These are phyloP conservation scores for Coniochaeta prunicola DNA, from an alignment of 2,329 filamentous ascomycete genomes.

Conservation along the genomic window DNA sequence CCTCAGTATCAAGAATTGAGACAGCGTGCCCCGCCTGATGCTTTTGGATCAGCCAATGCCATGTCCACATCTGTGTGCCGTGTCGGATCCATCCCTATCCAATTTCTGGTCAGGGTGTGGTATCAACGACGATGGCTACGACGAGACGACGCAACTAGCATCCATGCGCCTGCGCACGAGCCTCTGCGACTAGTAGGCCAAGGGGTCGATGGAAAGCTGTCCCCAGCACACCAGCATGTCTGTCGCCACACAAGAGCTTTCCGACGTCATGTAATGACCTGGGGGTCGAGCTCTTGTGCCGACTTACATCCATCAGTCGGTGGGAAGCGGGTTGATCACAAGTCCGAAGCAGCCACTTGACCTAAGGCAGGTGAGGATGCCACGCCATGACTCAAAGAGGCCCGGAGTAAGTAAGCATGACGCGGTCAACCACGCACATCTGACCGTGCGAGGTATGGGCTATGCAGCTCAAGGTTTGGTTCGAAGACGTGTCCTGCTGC, in stretches of 20 bases:
- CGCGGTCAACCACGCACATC: neutral
- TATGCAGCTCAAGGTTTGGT: neutral
- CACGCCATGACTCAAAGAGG: neutral
- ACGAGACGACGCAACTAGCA: neutral
- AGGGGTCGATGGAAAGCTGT: neutral
- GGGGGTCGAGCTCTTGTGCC: neutral
- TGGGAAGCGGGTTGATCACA: neutral
- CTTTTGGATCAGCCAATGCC: neutral
- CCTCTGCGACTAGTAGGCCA: neutral
- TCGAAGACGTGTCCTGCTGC: neutral
- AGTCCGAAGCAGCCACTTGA: neutral
- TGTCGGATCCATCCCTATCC: neutral
- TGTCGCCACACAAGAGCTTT: neutral
- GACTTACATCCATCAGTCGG: neutral
- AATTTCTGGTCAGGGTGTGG: neutral
- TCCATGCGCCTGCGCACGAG: neutral
- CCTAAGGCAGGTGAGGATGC: neutral
- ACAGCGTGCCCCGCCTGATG: neutral
- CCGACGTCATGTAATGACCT: neutral
- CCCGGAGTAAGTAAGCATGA: neutral
- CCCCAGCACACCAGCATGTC: neutral
- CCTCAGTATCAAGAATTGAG: neutral
- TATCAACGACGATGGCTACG: neutral
- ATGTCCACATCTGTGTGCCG: neutral
- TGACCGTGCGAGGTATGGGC: neutral